Conservation (phyloP, 2,329 filamentous ascomycete species). For the Monosporascus sp. region DNA sequence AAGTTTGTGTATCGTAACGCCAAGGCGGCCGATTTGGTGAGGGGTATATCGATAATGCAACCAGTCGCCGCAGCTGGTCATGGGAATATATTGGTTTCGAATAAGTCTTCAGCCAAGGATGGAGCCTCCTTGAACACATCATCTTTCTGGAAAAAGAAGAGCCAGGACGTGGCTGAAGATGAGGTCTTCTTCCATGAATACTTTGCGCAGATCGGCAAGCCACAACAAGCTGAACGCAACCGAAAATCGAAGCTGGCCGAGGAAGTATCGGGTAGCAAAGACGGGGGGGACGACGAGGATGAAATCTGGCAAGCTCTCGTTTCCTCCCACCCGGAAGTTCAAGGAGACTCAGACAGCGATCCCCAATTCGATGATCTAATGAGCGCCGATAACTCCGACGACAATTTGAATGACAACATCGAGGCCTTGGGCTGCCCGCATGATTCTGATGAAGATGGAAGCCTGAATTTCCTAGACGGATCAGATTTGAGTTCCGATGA, state of each 20-base stretch:
- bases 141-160: constrained; percentile 85
- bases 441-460: constrained; percentile 35
- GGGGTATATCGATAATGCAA: constrained; percentile 94
- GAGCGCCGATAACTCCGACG: constrained; percentile 41
- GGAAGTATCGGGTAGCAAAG: constrained; percentile 29
- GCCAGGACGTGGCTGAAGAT: constrained; percentile 80
- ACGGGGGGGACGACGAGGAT: constrained; percentile 58
- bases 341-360: constrained; percentile 53
- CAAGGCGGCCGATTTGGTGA: constrained; percentile 62
- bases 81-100: constrained; percentile 52
- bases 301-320: constrained; percentile 92
- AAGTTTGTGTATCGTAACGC: constrained; percentile 97
- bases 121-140: constrained; percentile 67
- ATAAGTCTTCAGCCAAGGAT: constrained; percentile 36
- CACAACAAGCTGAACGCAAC: constrained; percentile 48
- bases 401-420: constrained; percentile 42
- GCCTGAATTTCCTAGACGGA: constrained; percentile 28
- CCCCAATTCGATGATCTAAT: constrained; percentile 40
- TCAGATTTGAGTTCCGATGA: constrained; percentile 33
- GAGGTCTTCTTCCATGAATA: constrained; percentile 99
- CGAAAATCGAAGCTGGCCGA: constrained; percentile 53
- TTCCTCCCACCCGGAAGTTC: constrained; percentile 70
- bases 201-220: constrained; percentile 71
- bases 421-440: constrained; percentile 34
- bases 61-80: constrained; percentile 59